Percentiles rank a stretch among this genome's conserved stretches.
phyloP scores from a whole-genome alignment of 148 eudicot species.

The Camellia sinensis region DNA sequence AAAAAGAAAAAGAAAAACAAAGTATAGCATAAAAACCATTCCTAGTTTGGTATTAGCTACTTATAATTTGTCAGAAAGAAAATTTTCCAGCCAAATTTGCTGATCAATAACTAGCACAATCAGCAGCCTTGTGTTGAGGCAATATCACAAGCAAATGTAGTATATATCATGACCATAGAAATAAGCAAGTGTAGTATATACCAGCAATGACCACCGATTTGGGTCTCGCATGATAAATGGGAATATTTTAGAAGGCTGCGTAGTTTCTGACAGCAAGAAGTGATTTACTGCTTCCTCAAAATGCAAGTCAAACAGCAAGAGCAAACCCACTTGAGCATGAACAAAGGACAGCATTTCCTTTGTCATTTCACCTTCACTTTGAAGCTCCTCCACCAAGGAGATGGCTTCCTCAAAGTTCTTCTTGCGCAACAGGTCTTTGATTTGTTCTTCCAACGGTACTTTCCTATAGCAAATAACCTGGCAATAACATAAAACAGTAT shows the following conservation, averaged over 20 bases:
- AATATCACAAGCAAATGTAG: constrained; percentile 8
- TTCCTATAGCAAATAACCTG: constrained; percentile 72
- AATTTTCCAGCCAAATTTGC: too few relatives aligned
- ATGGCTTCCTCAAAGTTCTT: constrained; percentile 78
- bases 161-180: background rate
- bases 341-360: constrained; percentile 77
- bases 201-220: constrained; percentile 98
- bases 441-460: constrained; percentile 83
- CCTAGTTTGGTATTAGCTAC: too few relatives aligned
- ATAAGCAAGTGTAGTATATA: constrained; percentile 30
- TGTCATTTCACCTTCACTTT: constrained; percentile 82
- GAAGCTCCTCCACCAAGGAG: constrained; percentile 80
- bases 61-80: too few relatives aligned
- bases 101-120: too few relatives aligned
- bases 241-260: constrained; percentile 97
- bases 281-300: constrained; percentile 97
- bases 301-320: constrained; percentile 89
- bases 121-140: too few relatives aligned
- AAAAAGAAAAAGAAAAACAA: too few relatives aligned
- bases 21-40: too few relatives aligned
- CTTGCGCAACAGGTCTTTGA: constrained; percentile 80
- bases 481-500: background rate
- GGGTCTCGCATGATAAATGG: constrained; percentile 97
- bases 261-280: constrained; percentile 76
- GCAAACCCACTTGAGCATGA: constrained; percentile 95